Evolutionary conservation across 768 basidiomycete genomes (phyloP).

Genomic region (Phaeotremella fagi): DNA sequence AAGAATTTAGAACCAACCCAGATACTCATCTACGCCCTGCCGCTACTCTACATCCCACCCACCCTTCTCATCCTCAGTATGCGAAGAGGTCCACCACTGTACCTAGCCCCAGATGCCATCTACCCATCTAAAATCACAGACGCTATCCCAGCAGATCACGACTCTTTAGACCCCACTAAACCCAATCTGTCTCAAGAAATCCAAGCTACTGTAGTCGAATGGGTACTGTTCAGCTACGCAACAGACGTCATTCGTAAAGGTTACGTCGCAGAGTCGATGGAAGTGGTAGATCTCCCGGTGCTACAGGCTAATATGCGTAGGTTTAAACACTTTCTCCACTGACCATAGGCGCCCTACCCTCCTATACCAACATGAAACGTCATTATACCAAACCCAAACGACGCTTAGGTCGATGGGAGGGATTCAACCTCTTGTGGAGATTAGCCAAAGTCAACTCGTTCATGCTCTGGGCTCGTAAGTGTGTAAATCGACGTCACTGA

Average conservation of each 20-base stretch:
- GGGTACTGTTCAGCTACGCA: slow-evolving; percentile 78
- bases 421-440: slow-evolving; percentile 43
- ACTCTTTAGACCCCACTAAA: slow-evolving; percentile 49
- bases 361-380: slow-evolving; percentile 30
- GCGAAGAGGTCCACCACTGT: slow-evolving; percentile 67
- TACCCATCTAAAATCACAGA: slow-evolving; percentile 55
- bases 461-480: slow-evolving; percentile 40
- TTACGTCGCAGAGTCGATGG: slow-evolving; percentile 64
- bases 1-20: slow-evolving; percentile 2
- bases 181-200: slow-evolving; percentile 69
- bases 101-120: slow-evolving; percentile 67
- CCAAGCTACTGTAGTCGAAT: slow-evolving; percentile 48
- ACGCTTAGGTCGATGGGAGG: slow-evolving; percentile 26
- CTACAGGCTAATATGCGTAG: slow-evolving; percentile 61
- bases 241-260: slow-evolving; percentile 84
- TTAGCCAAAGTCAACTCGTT: slow-evolving; percentile 37
- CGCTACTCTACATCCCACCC: slow-evolving; percentile 43
- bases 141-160: slow-evolving; percentile 19
- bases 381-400: slow-evolving; percentile 36
- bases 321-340: neutral
- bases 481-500: neutral
- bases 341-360: slow-evolving; percentile 28
- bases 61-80: slow-evolving; percentile 55
- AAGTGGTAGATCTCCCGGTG: slow-evolving; percentile 83
- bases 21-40: slow-evolving; percentile 19